Base-by-base conservation (phyloP, 805 yeast genomes). In the Wickerhamiella vanderwaltii region DNA sequence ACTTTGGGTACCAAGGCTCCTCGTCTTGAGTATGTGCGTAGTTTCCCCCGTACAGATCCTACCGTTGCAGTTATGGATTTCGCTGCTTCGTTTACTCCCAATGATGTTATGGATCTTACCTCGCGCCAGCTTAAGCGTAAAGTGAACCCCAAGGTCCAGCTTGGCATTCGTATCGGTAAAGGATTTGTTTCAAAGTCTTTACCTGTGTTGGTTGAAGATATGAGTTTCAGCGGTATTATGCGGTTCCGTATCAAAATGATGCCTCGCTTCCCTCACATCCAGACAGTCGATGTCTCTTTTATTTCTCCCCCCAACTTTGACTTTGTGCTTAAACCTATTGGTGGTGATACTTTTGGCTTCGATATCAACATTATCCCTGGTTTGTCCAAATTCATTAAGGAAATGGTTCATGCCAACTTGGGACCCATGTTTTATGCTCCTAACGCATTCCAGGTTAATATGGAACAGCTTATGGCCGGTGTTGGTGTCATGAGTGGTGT, bases 41-140 rank as follows among this genome's bases (percentile, higher is more conserved):
- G 96, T 2, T 73, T 86, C 55, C 82, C 79, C 37, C 83, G 88
- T 48, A 88, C 96, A n/a, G 78, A 75, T 23, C 81, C 80, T 47
- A 95, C 88, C 56, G 79, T 91, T 40, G 93, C 88, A 9, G 95
- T 93, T 41, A 91, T 91, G 95, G 98, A 91, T 62, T 88, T 96
- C 96, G 80, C 77, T 31, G 72, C 81, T 33, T 82, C 95, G 1
- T 84, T 87, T 65, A 80, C 84, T 20, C 98, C 99, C n/a, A 85
- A 84, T 61, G 81, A 86, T 29, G 61, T 75, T 38, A 79, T 80
- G 31, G 99, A 91, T 60, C 66, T 85, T 51, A 84, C 85, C 43
- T 75, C 77, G 20, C 83, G 88, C 54, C 96, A 91, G 61, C 59
- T 80, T 60, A 83, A 79, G 57, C 84, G 77, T 58, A 77, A 75